Conservation (phyloP, 1,284 basidiomycete species). For the Meripilus lineatus region DNA sequence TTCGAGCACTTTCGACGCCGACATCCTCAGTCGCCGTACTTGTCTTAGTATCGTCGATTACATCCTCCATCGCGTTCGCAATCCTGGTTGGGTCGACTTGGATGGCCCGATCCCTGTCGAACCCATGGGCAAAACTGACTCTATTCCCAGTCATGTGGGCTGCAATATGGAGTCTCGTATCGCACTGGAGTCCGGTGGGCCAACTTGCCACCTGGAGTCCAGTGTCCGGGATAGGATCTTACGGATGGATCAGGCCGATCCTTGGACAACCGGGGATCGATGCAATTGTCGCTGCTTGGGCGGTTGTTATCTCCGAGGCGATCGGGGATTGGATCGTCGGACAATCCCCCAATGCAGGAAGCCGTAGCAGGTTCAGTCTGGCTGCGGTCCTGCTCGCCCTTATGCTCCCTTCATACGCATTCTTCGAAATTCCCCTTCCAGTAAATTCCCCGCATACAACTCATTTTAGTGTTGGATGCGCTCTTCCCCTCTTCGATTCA, state of each 20-base stretch:
- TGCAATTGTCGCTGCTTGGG: conserved; percentile 69
- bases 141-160: conserved; percentile 71
- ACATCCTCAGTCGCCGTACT: conserved; percentile 44
- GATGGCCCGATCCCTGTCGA: conserved; percentile 23
- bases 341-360: no score
- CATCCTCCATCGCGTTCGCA: conserved; percentile 40
- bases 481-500: conserved; percentile 42
- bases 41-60: conserved; percentile 32
- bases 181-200: conserved; percentile 58
- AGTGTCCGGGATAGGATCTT: conserved; percentile 44
- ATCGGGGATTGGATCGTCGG: conserved; percentile 52
- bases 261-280: conserved; percentile 58
- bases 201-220: conserved; percentile 68
- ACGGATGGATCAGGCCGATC: conserved; percentile 55
- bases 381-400: conserved; percentile 39
- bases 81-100: conserved; percentile 35
- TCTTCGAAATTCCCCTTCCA: conserved; percentile 37
- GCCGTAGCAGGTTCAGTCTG: no score
- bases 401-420: conserved; percentile 52
- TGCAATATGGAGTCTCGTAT: conserved; percentile 47
- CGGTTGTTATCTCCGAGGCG: conserved; percentile 54
- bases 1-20: conserved; percentile 52
- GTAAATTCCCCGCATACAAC: conserved; percentile 40
- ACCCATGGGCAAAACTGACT: conserved; percentile 40
- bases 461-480: conserved; percentile 58